Conservation (phyloP, 805 yeast genomes). For the Ogataea nitratoaversa region DNA sequence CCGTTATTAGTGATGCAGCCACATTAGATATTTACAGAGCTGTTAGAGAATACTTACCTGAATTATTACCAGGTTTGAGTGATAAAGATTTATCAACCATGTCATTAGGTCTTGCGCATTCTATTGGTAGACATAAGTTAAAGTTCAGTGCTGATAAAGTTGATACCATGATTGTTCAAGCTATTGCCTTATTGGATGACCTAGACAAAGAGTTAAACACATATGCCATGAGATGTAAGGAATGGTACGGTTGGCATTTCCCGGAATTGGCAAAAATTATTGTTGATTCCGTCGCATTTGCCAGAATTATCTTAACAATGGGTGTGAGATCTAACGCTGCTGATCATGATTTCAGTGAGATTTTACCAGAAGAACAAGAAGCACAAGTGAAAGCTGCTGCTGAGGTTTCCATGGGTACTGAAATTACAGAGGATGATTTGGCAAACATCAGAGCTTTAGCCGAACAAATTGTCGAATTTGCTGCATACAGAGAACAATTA, state of each 20-base stretch:
- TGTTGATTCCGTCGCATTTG: conserved; percentile 92
- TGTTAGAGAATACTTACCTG: conserved; percentile 90
- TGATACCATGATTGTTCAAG: conserved; percentile 98
- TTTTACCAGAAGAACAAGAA: conserved; percentile 91
- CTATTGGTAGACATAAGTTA: conserved; percentile 96
- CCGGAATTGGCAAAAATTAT: conserved; percentile 98
- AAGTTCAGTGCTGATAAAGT: conserved; percentile 98
- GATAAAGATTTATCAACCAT: conserved; percentile 83
- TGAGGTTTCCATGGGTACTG: conserved; percentile 99
- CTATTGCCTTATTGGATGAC: conserved; percentile 94
- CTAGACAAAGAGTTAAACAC: conserved; percentile 97
- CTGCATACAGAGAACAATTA: conserved; percentile 94
- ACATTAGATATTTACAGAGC: conserved; percentile 94
- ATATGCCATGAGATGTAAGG: conserved; percentile 98
- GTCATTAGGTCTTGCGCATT: conserved; percentile 98
- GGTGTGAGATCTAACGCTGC: conserved; percentile 90
- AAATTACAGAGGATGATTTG: conserved; percentile 88
- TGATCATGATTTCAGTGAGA: conserved; percentile 83
- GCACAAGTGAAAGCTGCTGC: conserved; percentile 93
- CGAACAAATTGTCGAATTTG: conserved; percentile 92
- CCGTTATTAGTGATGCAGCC: conserved; percentile 91
- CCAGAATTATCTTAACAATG: conserved; percentile 89
- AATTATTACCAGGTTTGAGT: conserved; percentile 86
- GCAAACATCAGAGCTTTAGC: conserved; percentile 87
- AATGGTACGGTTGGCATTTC: conserved; percentile 99